A percentile compares a stretch with the other conserved stretches of the same genome.
Conservation (phyloP, 192 early-diverging fungal genomes). For the Gigaspora rosea region DNA sequence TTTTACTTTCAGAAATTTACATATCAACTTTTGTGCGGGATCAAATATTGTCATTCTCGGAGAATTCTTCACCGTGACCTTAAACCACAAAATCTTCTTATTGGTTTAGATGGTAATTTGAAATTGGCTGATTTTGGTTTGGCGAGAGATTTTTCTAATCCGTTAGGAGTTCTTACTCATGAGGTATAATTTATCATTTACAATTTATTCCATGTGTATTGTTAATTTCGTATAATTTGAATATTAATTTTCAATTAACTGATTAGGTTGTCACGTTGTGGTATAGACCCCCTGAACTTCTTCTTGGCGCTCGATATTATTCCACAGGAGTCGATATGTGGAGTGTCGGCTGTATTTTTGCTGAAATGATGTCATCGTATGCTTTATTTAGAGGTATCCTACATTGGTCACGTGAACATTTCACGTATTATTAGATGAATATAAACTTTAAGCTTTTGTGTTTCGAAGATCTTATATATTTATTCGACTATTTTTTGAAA, state of each 20-base stretch:
- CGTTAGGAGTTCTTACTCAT: slow-evolving; percentile 92
- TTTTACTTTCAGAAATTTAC: slow-evolving; percentile 74
- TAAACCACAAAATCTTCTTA: slow-evolving; percentile 98
- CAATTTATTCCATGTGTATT: not conserved
- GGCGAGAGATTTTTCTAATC: slow-evolving; percentile 88
- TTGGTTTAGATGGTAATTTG: slow-evolving; percentile 82
- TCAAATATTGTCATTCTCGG: slow-evolving; percentile 88
- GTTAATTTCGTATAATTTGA: not conserved
- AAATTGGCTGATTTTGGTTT: slow-evolving; percentile 98
- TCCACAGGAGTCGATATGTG: slow-evolving; percentile 96
- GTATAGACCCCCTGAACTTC: slow-evolving; percentile 95
- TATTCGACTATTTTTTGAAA: slow-evolving; percentile 11
- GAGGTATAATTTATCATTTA: slow-evolving; percentile 54
- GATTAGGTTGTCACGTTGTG: slow-evolving; percentile 84
- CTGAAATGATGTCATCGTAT: slow-evolving; percentile 80
- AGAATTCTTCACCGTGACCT: slow-evolving; percentile 96
- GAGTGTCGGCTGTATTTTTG: slow-evolving; percentile 97
- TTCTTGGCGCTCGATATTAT: slow-evolving; percentile 89
- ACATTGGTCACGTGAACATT: not conserved
- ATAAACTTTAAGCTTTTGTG: not conserved
- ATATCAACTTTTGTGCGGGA: slow-evolving; percentile 84
- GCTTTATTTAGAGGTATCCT: slow-evolving; percentile 84
- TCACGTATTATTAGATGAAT: not conserved
- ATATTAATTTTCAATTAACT: not conserved
- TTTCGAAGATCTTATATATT: not conserved